Evolutionary conservation across 768 basidiomycete species (phyloP).

Genomic region (Leccinum aurantiacum): DNA sequence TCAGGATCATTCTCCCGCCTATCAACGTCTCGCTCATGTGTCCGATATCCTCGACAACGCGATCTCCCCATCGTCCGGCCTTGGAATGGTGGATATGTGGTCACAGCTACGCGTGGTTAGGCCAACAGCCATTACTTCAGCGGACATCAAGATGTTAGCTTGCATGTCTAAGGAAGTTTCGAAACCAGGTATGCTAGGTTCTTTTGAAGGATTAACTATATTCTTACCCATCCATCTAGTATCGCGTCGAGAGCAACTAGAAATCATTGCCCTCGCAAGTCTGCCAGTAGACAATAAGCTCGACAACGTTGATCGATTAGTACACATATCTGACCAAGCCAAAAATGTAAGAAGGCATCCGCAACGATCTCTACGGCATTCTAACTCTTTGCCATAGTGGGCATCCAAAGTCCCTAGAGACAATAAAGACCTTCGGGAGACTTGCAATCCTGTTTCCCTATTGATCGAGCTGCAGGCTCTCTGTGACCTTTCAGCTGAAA

Average conservation of each 20-base stretch:
- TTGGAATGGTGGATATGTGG: constrained; percentile 76
- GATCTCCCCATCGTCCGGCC: constrained; percentile 66
- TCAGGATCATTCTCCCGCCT: constrained; percentile 33
- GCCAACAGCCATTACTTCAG: constrained; percentile 15
- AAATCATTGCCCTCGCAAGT: constrained; percentile 25
- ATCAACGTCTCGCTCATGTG: constrained; percentile 33
- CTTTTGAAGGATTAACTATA: not conserved
- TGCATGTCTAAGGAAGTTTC: constrained; percentile 2
- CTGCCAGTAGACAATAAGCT: constrained; percentile 17
- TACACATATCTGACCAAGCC: constrained; percentile 21
- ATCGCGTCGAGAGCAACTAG: constrained; percentile 24
- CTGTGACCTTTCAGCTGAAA: constrained; percentile 10
- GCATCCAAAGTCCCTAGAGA: constrained; percentile 8
- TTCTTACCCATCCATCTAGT: constrained; percentile 11
- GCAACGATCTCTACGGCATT: not conserved
- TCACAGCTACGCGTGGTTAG: constrained; percentile 36
- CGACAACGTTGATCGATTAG: constrained; percentile 7
- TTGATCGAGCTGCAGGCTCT: constrained; percentile 28
- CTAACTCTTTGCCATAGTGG: constrained; percentile 19
- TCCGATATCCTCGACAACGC: constrained; percentile 43
- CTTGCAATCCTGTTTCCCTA: constrained; percentile 25
- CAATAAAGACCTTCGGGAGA: not conserved
- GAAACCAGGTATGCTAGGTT: constrained; percentile 13
- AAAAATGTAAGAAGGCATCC: constrained; percentile 20
- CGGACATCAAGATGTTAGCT: constrained; percentile 21